Base-by-base conservation (phyloP, 2,329 filamentous ascomycete species). In the Bisporella sp. region DNA sequence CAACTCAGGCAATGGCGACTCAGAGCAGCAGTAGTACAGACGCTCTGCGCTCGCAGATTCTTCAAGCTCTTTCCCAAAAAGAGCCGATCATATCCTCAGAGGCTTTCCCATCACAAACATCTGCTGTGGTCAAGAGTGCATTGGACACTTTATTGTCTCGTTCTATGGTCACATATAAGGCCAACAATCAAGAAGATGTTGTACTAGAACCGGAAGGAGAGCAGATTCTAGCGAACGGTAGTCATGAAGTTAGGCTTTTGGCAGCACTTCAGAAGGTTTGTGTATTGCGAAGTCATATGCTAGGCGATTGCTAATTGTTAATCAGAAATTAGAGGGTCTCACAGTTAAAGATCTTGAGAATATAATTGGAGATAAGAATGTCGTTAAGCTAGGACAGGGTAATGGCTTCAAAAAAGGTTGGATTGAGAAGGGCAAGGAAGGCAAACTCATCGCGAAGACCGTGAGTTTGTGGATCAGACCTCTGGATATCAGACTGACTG, bases 401-500 rank as follows among this genome's bases (percentile, higher is more conserved):
- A 95, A 93, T 73, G 92, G 92, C 33, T 96, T 97, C 75, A 95
- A 81, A 66, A 79, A 83, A 68, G 85, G 84, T 66, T 87, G 82
- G 83, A 85, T 86, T 55, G 66, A 70, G 9, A 84, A 81, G 70
- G 78, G 76, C 55, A 75, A 79, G 60, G 75, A 77, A 29, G 76
- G 77, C 55, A 75, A 74, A 64, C 67, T 81, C 47, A 70, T 78
- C 45, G 74, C 77, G 54, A 37, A 37, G n/a, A 69, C 73, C 60
- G 78, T 78, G 59, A 61, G 73, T 66, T 49, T 8, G 13, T 35
- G 5, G 31, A 28, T 13, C n/a, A 8, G 5, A 32, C 30, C 32
- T 32, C 46, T 44, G 30, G 13, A 41, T n/a, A 9, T 45, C 28
- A 13, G 30, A 47, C 28, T 9, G 37, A 9, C 21, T 30, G 50